phyloP scores from a whole-genome alignment of 169 alveolate genomes.

The Plasmodium chabaudi region DNA sequence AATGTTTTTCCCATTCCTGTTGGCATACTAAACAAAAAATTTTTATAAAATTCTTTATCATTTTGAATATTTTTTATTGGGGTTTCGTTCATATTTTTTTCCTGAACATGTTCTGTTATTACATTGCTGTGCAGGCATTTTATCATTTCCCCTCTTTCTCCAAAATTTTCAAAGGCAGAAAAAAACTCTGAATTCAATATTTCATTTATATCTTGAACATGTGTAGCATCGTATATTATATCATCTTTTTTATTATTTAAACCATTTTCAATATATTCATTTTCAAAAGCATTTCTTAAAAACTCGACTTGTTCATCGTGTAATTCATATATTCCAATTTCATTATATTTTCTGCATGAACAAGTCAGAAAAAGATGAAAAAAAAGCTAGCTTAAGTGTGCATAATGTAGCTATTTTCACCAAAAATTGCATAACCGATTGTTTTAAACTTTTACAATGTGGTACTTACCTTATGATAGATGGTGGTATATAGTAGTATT shows the following conservation, averaged over 20 bases:
- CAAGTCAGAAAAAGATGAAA: background rate
- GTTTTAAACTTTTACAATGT: background rate
- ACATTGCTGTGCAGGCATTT: background rate
- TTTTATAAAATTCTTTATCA: constrained; percentile 16
- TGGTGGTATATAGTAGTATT: constrained; percentile 42
- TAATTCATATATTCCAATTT: constrained; percentile 20
- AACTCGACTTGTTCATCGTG: constrained; percentile 51
- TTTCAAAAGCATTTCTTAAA: constrained; percentile 17
- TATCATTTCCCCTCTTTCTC: background rate
- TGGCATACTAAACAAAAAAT: constrained; percentile 53
- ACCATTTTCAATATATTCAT: constrained; percentile 28
- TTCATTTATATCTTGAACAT: background rate
- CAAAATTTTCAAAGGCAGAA: constrained; percentile 16
- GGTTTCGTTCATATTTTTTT: background rate
- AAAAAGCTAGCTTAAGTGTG: background rate
- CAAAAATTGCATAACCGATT: too few species aligned
- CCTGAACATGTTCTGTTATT: background rate
- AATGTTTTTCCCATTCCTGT: constrained; percentile 74
- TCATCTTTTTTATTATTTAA: constrained; percentile 6
- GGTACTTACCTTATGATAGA: constrained; percentile 35
- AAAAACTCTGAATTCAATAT: constrained; percentile 21
- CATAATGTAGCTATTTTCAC: background rate
- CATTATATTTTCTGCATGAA: constrained; percentile 39
- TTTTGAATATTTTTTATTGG: background rate
- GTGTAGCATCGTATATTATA: background rate